A percentile compares a stretch with the other conserved stretches of the same genome.
Evolutionary conservation across 768 basidiomycete genomes (phyloP).

Genomic region (Xerocomellus chrysenteron): DNA sequence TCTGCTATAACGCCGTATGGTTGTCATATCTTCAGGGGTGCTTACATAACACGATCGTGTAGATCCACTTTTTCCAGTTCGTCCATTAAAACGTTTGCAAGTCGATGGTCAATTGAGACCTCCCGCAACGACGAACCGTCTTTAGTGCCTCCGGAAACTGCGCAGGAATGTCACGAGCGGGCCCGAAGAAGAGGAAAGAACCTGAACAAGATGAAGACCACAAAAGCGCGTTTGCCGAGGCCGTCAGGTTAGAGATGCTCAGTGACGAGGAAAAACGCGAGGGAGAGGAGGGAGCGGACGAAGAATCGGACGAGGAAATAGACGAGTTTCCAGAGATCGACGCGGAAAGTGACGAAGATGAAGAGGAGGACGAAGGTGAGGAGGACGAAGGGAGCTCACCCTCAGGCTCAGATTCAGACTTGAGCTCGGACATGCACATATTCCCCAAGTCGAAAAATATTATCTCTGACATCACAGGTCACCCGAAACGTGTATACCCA

Average conservation of each 20-base stretch:
- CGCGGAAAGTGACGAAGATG: constrained; percentile 37
- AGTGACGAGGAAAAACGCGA: constrained; percentile 65
- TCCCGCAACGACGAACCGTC: not conserved
- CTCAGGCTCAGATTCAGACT: constrained; percentile 30
- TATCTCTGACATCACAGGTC: constrained; percentile 80
- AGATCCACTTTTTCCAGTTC: constrained; percentile 8
- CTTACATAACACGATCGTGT: constrained; percentile 16
- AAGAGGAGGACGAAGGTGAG: constrained; percentile 34
- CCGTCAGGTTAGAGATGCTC: constrained; percentile 62
- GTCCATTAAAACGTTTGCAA: not conserved
- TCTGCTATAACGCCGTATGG: not conserved
- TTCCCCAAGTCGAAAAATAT: constrained; percentile 67
- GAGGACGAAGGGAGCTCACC: constrained; percentile 39
- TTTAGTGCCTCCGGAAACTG: constrained; percentile 29
- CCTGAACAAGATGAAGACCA: constrained; percentile 39
- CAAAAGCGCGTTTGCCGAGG: constrained; percentile 34
- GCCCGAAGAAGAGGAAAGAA: constrained; percentile 60
- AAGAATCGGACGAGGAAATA: constrained; percentile 53
- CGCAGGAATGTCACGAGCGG: constrained; percentile 36
- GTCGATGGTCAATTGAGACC: not conserved
- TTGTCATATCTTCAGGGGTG: constrained; percentile 3
- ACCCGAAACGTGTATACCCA: constrained; percentile 78
- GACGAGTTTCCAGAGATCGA: constrained; percentile 77
- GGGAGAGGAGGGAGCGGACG: constrained; percentile 32
- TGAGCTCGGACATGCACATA: constrained; percentile 50